phyloP scores from a whole-genome alignment of 176 grass and related monocot genomes.

The Oryza glaberrima region DNA sequence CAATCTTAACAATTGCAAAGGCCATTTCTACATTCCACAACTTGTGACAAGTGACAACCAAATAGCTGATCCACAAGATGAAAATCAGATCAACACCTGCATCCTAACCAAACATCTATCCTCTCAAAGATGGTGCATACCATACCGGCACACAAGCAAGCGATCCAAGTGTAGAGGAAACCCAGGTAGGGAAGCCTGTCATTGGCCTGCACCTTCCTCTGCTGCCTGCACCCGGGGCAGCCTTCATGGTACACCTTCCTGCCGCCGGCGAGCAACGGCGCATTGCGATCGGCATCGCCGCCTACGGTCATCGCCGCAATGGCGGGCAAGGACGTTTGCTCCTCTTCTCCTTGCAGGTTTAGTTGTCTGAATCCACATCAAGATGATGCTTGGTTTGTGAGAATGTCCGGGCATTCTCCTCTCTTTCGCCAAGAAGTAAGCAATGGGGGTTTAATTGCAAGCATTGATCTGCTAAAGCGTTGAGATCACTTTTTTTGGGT shows the following conservation, averaged over 20 bases:
- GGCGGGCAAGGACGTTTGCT: not conserved
- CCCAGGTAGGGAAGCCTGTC: conserved; percentile 48
- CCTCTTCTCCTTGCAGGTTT: not conserved
- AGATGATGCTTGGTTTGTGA: conserved; percentile 22
- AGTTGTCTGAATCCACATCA: conserved; percentile 13
- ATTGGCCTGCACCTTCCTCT: conserved; percentile 38
- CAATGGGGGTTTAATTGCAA: conserved; percentile 11
- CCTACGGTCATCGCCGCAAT: not conserved
- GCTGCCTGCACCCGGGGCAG: conserved; percentile 62
- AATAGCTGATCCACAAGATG: not conserved
- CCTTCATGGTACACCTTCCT: conserved; percentile 38
- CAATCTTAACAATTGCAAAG: not conserved
- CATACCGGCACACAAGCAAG: conserved; percentile 50
- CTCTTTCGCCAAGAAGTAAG: not conserved
- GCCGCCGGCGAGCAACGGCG: not conserved
- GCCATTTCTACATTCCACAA: not conserved
- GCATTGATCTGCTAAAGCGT: not conserved
- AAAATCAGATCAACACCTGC: not conserved
- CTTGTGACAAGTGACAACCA: not conserved
- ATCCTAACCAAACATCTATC: not conserved
- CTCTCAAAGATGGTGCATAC: not conserved
- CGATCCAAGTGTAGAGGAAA: conserved; percentile 63
- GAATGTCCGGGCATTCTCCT: conserved; percentile 5
- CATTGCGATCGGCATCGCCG: not conserved
- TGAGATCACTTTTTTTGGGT: not conserved